Percentiles rank a stretch among this genome's conserved stretches.
Evolutionary conservation across 2,329 filamentous ascomycete genomes (phyloP).

Genomic region (Mollisia scopiformis): DNA sequence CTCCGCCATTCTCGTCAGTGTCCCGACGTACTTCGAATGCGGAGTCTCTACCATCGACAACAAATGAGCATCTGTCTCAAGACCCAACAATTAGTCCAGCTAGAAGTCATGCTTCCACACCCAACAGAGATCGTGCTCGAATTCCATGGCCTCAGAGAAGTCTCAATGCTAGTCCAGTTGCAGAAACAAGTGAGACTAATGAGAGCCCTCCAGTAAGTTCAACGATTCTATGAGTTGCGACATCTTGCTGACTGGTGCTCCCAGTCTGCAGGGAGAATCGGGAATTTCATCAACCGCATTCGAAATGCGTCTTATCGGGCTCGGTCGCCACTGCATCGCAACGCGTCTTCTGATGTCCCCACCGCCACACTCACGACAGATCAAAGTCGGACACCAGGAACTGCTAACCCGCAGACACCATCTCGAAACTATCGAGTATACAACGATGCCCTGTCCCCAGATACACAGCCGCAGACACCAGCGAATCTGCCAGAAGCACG

Average conservation of each 20-base stretch:
- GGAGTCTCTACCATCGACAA: conserved; percentile 22
- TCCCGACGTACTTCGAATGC: conserved; percentile 27
- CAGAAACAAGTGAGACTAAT: not conserved
- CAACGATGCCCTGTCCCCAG: conserved; percentile 48
- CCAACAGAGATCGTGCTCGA: not conserved
- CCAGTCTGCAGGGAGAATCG: not conserved
- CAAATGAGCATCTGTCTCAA: not conserved
- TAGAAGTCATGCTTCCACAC: conserved; percentile 10
- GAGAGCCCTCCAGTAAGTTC: conserved; percentile 14
- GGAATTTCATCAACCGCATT: conserved; percentile 4
- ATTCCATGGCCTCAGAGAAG: not conserved
- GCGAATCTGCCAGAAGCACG: conserved; percentile 51
- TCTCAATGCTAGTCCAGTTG: not conserved
- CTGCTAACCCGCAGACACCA: conserved; percentile 26
- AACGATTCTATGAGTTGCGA: not conserved
- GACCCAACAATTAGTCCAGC: conserved; percentile 17
- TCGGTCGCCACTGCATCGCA: conserved; percentile 21
- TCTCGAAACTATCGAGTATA: conserved; percentile 44
- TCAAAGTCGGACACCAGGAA: conserved; percentile 4
- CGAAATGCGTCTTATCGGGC: conserved; percentile 12
- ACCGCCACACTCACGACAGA: conserved; percentile 15
- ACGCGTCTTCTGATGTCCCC: conserved; percentile 9
- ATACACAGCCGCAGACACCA: conserved; percentile 53
- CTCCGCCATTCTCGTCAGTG: conserved; percentile 35
- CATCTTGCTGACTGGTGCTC: not conserved